Percentiles rank a stretch among this genome's conserved stretches.
Conservation (phyloP, 371 early-diverging fungal genomes). For the Capillidium rhysosporum region DNA sequence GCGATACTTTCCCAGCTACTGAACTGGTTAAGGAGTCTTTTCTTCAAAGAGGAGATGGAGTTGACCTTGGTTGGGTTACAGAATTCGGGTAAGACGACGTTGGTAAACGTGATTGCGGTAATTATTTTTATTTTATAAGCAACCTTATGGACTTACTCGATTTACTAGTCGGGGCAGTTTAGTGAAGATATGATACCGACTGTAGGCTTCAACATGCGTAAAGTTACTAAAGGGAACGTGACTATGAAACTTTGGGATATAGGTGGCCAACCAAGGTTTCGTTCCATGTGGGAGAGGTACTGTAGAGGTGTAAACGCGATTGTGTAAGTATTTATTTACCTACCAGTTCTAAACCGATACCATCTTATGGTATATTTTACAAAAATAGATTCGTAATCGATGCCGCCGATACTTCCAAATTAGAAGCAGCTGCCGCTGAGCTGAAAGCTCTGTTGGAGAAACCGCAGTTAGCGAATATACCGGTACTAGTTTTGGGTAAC, state of each 20-base stretch:
- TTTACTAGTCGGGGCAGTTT: slow-evolving; percentile 72
- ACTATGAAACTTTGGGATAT: slow-evolving; percentile 98
- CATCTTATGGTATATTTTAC: no score
- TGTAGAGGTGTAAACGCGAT: slow-evolving; percentile 93
- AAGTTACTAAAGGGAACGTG: slow-evolving; percentile 75
- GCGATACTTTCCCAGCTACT: slow-evolving; percentile 47
- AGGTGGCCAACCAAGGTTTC: slow-evolving; percentile 81
- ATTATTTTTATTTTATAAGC: slow-evolving; percentile 15
- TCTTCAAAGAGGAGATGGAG: slow-evolving; percentile 97
- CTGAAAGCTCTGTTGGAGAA: slow-evolving; percentile 77
- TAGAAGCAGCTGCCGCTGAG: slow-evolving; percentile 81
- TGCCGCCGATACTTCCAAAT: slow-evolving; percentile 79
- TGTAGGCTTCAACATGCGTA: slow-evolving; percentile 97
- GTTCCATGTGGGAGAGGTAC: slow-evolving; percentile 95
- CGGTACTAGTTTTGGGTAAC: slow-evolving; percentile 95
- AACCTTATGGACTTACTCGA: neutral
- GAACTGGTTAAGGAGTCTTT: slow-evolving; percentile 82
- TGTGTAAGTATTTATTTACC: slow-evolving; percentile 45
- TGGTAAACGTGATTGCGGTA: slow-evolving; percentile 94
- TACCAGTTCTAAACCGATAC: no score
- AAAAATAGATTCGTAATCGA: slow-evolving; percentile 75
- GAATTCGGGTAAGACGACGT: slow-evolving; percentile 94
- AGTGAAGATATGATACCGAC: slow-evolving; percentile 95
- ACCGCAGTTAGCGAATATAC: slow-evolving; percentile 78
- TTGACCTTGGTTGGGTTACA: slow-evolving; percentile 93